A percentile compares a stretch with the other conserved stretches of the same genome.
phyloP scores from a whole-genome alignment of 2,329 filamentous ascomycete species.

The Stagonosporopsis tanaceti region DNA sequence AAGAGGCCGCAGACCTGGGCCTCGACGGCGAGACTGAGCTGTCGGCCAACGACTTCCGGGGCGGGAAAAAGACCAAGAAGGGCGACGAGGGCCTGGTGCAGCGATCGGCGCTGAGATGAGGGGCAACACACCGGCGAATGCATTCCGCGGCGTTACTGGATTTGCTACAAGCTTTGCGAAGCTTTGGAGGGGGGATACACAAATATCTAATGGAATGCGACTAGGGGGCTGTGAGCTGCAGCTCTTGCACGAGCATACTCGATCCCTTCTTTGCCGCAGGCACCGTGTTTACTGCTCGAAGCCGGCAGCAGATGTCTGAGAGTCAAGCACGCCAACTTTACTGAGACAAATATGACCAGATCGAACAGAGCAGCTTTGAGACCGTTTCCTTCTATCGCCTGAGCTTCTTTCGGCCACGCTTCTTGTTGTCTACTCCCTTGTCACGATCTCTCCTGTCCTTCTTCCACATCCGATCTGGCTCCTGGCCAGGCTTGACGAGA shows the following conservation, averaged over 20 bases:
- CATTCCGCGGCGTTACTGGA: slow-evolving; percentile 24
- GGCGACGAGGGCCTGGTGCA: slow-evolving; percentile 73
- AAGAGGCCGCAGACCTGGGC: slow-evolving; percentile 52
- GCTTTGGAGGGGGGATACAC: slow-evolving; percentile 22
- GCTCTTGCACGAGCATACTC: slow-evolving; percentile 11
- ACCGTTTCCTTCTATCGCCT: background rate
- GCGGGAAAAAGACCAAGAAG: slow-evolving; percentile 47
- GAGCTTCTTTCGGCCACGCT: background rate
- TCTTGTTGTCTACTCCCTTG: slow-evolving; percentile 10
- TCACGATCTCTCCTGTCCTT: slow-evolving; percentile 1
- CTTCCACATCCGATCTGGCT: slow-evolving; percentile 7
- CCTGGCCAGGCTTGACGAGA: slow-evolving; percentile 6
- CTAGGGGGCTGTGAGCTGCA: slow-evolving; percentile 11
- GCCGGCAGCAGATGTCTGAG: background rate
- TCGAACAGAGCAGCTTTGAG: background rate
- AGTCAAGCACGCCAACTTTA: background rate
- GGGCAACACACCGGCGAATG: slow-evolving; percentile 9
- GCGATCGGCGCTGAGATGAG: slow-evolving; percentile 64
- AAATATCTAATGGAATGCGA: slow-evolving; percentile 28
- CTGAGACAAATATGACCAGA: background rate
- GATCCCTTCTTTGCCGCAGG: slow-evolving; percentile 12
- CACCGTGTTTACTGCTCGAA: background rate
- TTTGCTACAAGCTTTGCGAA: slow-evolving; percentile 31
- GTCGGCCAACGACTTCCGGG: slow-evolving; percentile 45
- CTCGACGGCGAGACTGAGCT: slow-evolving; percentile 40